A percentile compares a stretch with the other conserved stretches of the same genome.
Conservation (phyloP, 1,284 basidiomycete species). For the Takashimella koratensis region DNA sequence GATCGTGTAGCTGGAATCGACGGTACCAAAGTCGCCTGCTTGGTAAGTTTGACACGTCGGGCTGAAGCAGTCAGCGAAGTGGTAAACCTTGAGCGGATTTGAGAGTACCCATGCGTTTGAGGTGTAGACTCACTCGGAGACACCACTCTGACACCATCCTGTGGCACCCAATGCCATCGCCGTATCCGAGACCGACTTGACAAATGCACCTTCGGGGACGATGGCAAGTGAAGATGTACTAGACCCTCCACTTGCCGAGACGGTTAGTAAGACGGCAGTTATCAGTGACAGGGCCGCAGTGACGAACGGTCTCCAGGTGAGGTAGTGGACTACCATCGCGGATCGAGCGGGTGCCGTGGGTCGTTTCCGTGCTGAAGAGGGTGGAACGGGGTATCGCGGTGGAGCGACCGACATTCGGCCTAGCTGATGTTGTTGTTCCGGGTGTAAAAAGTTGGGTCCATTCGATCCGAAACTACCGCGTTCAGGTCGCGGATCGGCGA, state of each 20-base stretch:
- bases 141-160: slow-evolving; percentile 29
- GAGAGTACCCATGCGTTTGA: no score
- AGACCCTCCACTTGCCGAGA: slow-evolving; percentile 7
- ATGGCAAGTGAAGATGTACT: slow-evolving; percentile 9
- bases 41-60: slow-evolving; percentile 13
- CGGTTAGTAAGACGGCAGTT: slow-evolving; percentile 21
- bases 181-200: slow-evolving; percentile 4
- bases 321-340: slow-evolving; percentile 6
- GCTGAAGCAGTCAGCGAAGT: no score
- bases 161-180: slow-evolving; percentile 16
- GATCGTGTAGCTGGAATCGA: slow-evolving; percentile 14
- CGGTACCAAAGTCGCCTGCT: slow-evolving; percentile 18
- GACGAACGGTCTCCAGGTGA: slow-evolving; percentile 26
- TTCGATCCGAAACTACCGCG: background rate
- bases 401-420: slow-evolving; percentile 37
- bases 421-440: slow-evolving; percentile 23
- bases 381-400: slow-evolving; percentile 27
- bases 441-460: slow-evolving; percentile 14
- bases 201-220: slow-evolving; percentile 18
- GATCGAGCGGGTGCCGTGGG: background rate
- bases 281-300: slow-evolving; percentile 10
- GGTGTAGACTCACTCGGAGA: slow-evolving; percentile 1
- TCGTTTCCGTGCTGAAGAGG: background rate
- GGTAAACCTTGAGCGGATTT: no score
- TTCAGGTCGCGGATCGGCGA: background rate